Evolutionary conservation across 2,329 filamentous ascomycete genomes (phyloP).

Genomic region (Alternaria burnsii): DNA sequence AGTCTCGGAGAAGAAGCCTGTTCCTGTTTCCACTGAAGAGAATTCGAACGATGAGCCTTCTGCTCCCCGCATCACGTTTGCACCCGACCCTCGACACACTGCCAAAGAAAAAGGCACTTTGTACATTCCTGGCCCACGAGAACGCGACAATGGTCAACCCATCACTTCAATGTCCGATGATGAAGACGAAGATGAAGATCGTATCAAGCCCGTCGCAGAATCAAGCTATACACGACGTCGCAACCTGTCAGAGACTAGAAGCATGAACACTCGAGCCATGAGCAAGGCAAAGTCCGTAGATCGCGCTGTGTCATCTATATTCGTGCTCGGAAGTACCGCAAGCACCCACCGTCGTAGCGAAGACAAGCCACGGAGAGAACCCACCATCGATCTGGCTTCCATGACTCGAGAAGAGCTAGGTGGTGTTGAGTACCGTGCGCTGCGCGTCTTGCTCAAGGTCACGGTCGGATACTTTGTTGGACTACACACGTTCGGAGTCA

Average conservation of each 20-base stretch:
- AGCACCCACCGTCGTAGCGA: conserved; percentile 54
- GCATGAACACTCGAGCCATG: conserved; percentile 33
- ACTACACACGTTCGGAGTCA: conserved; percentile 78
- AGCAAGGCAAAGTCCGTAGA: conserved; percentile 51
- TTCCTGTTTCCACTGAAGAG: not conserved
- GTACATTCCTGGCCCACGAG: conserved; percentile 12
- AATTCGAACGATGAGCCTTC: not conserved
- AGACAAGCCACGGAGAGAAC: conserved; percentile 49
- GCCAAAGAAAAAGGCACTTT: conserved; percentile 7
- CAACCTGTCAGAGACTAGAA: conserved; percentile 16
- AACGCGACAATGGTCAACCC: conserved; percentile 11
- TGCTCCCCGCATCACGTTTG: conserved; percentile 14
- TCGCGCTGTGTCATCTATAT: conserved; percentile 52
- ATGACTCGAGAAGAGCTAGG: conserved; percentile 79
- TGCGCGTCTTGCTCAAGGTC: conserved; percentile 84
- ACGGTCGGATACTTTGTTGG: conserved; percentile 77
- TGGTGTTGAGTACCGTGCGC: conserved; percentile 92
- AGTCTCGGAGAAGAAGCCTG: conserved; percentile 4
- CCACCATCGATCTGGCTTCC: conserved; percentile 53
- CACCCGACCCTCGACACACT: conserved; percentile 5
- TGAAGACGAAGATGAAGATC: conserved; percentile 19
- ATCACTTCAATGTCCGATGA: conserved; percentile 2
- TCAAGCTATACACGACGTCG: conserved; percentile 11
- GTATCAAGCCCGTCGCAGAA: conserved; percentile 14
- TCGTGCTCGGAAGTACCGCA: conserved; percentile 67